Percentiles rank a stretch among this genome's conserved stretches.
Conservation (phyloP, 345 rosid genomes). For the Arabidopsis suecica region DNA sequence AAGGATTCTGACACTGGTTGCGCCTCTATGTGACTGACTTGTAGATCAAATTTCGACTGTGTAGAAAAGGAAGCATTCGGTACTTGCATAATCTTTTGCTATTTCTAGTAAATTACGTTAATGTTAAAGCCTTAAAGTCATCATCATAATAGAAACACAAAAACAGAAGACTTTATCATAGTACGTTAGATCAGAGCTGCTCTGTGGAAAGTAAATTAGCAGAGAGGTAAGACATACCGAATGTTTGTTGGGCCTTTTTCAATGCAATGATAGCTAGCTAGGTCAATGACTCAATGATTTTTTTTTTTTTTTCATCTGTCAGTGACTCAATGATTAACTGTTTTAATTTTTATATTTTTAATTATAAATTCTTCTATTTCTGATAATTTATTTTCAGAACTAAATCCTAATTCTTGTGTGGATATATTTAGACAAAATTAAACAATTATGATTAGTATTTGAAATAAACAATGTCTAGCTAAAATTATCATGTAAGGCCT, state of each 20-base stretch:
- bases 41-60: background rate
- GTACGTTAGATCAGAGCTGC: background rate
- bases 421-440: background rate
- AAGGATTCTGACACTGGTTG: background rate
- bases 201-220: background rate
- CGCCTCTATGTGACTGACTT: background rate
- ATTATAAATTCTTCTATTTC: too few relatives aligned
- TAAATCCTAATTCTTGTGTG: background rate
- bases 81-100: background rate
- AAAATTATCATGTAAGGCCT: background rate
- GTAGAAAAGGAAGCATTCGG: background rate
- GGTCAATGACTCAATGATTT: too few relatives aligned
- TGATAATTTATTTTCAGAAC: background rate
- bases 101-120: background rate
- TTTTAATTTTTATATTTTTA: too few relatives aligned
- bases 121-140: background rate
- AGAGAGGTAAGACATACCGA: too few relatives aligned
- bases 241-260: background rate
- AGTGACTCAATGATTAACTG: background rate
- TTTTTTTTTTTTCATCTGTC: too few relatives aligned
- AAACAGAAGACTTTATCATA: too few relatives aligned
- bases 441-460: background rate
- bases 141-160: background rate
- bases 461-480: background rate
- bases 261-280: background rate